Conservation (phyloP, 192 early-diverging fungal genomes). For the Linnemannia hyalina region DNA sequence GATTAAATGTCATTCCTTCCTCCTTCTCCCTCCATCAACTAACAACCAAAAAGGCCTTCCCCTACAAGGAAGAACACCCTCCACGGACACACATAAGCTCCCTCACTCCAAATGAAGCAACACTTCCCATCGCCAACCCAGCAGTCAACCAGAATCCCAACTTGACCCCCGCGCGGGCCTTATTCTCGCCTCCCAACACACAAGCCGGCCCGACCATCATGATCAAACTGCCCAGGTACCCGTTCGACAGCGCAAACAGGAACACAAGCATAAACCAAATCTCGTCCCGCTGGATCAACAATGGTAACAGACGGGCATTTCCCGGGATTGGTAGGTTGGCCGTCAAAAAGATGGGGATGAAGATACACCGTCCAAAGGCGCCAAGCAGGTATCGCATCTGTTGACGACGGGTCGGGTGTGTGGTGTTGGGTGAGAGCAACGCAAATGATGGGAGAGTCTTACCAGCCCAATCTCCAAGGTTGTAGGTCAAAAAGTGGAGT, state of each 20-base stretch:
- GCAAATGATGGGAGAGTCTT: constrained; percentile 63
- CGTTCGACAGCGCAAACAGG: constrained; percentile 76
- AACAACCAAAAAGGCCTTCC: background rate
- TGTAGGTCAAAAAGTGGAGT: constrained; percentile 80
- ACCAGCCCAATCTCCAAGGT: constrained; percentile 81
- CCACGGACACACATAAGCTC: constrained; percentile 51
- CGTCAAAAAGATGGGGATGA: constrained; percentile 78
- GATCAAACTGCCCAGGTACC: constrained; percentile 71
- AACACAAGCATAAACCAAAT: constrained; percentile 66
- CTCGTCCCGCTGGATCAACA: constrained; percentile 60
- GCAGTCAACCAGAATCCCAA: constrained; percentile 74
- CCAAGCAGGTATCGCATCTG: constrained; percentile 55
- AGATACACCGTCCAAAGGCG: constrained; percentile 65
- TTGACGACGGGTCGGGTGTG: constrained; percentile 56
- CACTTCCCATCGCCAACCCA: constrained; percentile 78
- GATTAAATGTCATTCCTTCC: background rate
- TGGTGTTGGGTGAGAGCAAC: constrained; percentile 63
- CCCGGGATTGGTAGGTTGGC: constrained; percentile 71
- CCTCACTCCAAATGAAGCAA: constrained; percentile 65
- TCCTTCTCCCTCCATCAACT: background rate
- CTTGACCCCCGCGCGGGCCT: constrained; percentile 73
- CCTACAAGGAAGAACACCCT: constrained; percentile 25
- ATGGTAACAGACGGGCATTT: constrained; percentile 44
- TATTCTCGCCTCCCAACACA: constrained; percentile 58
- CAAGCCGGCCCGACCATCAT: constrained; percentile 72